Percentiles rank a stretch among this genome's conserved stretches.
phyloP scores from a whole-genome alignment of 192 early-diverging fungal species.

The Geranomyces michiganensis region DNA sequence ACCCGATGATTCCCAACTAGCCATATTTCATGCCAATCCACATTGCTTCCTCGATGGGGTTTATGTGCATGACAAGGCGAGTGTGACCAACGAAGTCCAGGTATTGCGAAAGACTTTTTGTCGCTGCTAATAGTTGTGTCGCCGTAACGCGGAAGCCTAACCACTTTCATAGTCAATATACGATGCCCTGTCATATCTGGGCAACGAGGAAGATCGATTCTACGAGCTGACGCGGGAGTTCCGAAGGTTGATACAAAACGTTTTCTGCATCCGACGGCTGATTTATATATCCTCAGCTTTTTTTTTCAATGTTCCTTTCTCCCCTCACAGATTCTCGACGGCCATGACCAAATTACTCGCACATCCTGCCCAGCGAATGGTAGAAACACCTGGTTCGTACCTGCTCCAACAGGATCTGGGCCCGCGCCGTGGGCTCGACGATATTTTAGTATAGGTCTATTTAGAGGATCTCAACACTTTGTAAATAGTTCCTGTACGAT shows the following conservation, averaged over 20 bases:
- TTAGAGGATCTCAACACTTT: too few relatives aligned
- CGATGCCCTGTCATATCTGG: background rate
- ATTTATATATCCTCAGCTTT: too few relatives aligned
- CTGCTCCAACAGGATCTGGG: background rate
- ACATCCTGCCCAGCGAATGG: background rate
- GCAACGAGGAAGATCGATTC: background rate
- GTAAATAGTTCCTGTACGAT: too few relatives aligned
- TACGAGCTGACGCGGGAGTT: background rate
- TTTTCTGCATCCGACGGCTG: too few relatives aligned
- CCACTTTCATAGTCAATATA: background rate
- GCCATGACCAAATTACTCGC: conserved; percentile 8
- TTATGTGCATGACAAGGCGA: background rate
- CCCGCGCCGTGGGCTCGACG: background rate
- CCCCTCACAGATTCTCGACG: background rate
- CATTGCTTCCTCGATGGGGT: conserved; percentile 9
- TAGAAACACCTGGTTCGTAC: conserved; percentile 1
- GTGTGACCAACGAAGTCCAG: background rate
- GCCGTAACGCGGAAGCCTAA: background rate
- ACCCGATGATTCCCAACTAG: background rate
- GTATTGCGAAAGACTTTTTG: background rate
- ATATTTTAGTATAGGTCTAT: too few relatives aligned
- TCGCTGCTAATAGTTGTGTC: background rate
- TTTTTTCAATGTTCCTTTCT: background rate
- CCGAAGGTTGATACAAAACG: background rate
- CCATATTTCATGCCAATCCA: background rate